Evolutionary conservation across 139 green algal genomes (phyloP).

Genomic region (Volvox reticuliferus): DNA sequence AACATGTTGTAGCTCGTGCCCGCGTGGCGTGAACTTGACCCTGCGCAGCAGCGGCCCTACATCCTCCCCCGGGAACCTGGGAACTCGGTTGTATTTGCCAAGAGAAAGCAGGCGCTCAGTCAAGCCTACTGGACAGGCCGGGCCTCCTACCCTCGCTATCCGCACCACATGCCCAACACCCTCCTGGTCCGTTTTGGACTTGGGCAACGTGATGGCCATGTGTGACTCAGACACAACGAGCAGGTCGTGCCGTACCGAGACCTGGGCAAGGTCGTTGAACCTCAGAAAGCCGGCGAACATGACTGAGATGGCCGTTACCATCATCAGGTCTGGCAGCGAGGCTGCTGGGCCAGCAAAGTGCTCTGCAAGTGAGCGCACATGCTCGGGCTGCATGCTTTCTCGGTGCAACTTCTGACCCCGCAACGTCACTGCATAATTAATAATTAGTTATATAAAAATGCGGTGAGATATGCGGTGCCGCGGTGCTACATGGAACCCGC

Average conservation of each 20-base stretch:
- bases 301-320: background rate
- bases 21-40: background rate
- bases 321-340: too few species aligned
- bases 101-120: too few species aligned
- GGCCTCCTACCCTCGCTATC: background rate
- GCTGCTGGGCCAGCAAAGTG: too few species aligned
- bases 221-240: background rate
- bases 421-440: too few species aligned
- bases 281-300: constrained; percentile 29
- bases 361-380: too few species aligned
- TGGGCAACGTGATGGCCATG: constrained; percentile 1
- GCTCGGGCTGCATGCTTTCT: too few species aligned
- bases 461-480: too few species aligned
- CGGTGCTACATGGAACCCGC: too few species aligned
- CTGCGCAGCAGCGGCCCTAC: constrained; percentile 18
- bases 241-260: constrained; percentile 21
- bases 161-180: background rate
- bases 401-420: too few species aligned
- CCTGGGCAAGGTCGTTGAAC: constrained; percentile 15
- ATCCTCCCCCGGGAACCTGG: background rate
- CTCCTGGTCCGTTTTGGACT: constrained; percentile 27
- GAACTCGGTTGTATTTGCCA: too few species aligned
- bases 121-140: background rate
- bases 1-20: background rate
- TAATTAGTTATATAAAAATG: too few species aligned